Base-by-base conservation (phyloP, 805 yeast species). In the Diddensiella transvaalensis region DNA sequence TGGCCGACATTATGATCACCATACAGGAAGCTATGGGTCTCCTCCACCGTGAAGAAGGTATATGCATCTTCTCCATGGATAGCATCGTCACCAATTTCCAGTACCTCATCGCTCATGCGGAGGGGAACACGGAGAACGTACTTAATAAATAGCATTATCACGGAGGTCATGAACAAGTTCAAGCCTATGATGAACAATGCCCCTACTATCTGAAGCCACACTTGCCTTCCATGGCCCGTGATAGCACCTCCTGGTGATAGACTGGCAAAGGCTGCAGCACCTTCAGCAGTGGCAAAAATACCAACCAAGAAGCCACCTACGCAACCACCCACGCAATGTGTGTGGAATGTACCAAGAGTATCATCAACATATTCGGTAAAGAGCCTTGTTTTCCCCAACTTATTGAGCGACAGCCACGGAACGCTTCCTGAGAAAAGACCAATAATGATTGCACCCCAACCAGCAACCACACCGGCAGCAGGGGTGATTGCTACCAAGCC, bases 401-500 rank as follows among this genome's bases (percentile, higher is more conserved):
- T 42, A 22, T 42, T 42, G 15, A 42, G 26, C 17, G 46, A 42
- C 11, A 42, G 22, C 46, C 46, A 42, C 10, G 46, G 46, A n/a
- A 42, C 26, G 33, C 46, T 42, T 15, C 46, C 46, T 4, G 46
- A 42, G 3, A 3, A 17, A 15, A 42, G 23, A 3, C 46, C 46
- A 32, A 42, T 22, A 19, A 42, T 35, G 13, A 42, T 42, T 2
- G 46, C 46, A 4, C 30, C 46, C 46, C 46, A 42, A 2, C 43
- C 43, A 6, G 42, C 43, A 15, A 44, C 36, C 5, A 46, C 49
- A 29, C 52, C 52, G 21, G 50, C 49, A 11, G 52, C 49, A 8
- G 52, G 52, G 19, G 52, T 48, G 8, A 48, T 48, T 10, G 51
- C 51, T 13, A 48, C 52, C 15, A 48, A 39, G 22, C 52, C 52